Conservation (phyloP, 176 grass and related monocot genomes). For the Alloteropsis semialata region DNA sequence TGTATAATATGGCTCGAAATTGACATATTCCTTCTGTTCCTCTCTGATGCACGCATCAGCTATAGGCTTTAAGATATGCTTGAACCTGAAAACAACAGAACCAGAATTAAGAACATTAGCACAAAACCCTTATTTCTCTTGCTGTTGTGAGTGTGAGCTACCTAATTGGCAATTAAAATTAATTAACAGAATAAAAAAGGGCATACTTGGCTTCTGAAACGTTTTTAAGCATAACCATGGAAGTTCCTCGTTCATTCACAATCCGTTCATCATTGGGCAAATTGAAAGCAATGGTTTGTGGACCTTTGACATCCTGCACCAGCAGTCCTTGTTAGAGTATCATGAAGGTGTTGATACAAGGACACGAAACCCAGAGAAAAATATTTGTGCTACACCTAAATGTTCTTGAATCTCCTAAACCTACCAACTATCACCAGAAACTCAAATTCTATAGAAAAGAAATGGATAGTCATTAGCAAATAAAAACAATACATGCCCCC, state of each 20-base stretch:
- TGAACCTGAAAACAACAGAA: slow-evolving; percentile 58
- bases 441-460: not conserved
- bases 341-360: not conserved
- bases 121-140: not conserved
- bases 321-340: slow-evolving; percentile 25
- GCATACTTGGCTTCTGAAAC: slow-evolving; percentile 94
- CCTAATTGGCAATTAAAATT: not conserved
- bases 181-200: slow-evolving; percentile 6
- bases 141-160: not conserved
- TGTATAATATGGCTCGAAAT: slow-evolving; percentile 93
- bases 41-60: slow-evolving; percentile 78
- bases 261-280: slow-evolving; percentile 98
- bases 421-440: not conserved
- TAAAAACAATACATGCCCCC: not conserved
- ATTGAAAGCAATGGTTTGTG: slow-evolving; percentile 97
- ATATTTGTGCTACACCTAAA: not conserved
- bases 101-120: slow-evolving; percentile 21
- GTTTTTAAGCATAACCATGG: slow-evolving; percentile 98
- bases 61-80: slow-evolving; percentile 85
- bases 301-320: slow-evolving; percentile 92
- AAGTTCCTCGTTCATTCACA: slow-evolving; percentile 90
- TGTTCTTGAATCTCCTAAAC: not conserved
- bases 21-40: slow-evolving; percentile 76
- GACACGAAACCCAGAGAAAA: not conserved
- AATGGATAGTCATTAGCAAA: not conserved